A percentile compares a stretch with the other conserved stretches of the same genome.
These are phyloP conservation scores for Colletotrichum sp. DNA, from an alignment of 2,329 filamentous ascomycete genomes.

Conservation along the genomic window DNA sequence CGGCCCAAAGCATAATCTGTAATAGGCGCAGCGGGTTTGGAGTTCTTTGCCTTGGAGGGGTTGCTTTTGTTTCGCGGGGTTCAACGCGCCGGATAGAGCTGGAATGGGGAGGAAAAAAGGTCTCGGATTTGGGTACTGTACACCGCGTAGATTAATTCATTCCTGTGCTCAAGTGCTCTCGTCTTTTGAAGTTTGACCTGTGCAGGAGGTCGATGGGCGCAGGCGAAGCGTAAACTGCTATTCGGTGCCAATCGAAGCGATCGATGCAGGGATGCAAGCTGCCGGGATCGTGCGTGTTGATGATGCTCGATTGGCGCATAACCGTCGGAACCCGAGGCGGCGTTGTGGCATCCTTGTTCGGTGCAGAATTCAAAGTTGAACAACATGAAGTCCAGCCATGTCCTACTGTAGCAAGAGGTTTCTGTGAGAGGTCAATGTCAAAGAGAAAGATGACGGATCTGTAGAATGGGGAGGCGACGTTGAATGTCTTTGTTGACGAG, in stretches of 20 bases:
- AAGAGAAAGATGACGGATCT: neutral
- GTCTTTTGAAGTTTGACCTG: neutral
- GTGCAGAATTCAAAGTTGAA: neutral
- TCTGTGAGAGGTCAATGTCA: neutral
- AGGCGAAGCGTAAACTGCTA: neutral
- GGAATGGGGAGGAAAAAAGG: neutral
- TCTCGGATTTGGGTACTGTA: slow-evolving; percentile 4
- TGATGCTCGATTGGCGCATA: slow-evolving; percentile 2
- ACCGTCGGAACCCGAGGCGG: neutral
- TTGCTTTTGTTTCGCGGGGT: neutral
- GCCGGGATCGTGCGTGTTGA: slow-evolving; percentile 9
- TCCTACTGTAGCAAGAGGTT: neutral
- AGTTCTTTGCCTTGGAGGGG: neutral
- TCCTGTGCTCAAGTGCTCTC: neutral
- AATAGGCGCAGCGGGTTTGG: neutral
- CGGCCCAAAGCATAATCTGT: neutral
- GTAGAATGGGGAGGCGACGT: neutral
- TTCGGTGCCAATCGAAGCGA: neutral
- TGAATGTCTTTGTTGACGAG: slow-evolving; percentile 2
- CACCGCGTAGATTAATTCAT: slow-evolving; percentile 14
- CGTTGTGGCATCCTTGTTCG: neutral
- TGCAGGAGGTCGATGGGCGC: neutral
- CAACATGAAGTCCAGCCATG: neutral
- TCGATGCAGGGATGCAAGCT: slow-evolving; percentile 18
- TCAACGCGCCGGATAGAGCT: neutral